Percentiles rank a stretch among this genome's conserved stretches.
phyloP scores from a whole-genome alignment of 345 rosid species.

The Barbarea vulgaris region DNA sequence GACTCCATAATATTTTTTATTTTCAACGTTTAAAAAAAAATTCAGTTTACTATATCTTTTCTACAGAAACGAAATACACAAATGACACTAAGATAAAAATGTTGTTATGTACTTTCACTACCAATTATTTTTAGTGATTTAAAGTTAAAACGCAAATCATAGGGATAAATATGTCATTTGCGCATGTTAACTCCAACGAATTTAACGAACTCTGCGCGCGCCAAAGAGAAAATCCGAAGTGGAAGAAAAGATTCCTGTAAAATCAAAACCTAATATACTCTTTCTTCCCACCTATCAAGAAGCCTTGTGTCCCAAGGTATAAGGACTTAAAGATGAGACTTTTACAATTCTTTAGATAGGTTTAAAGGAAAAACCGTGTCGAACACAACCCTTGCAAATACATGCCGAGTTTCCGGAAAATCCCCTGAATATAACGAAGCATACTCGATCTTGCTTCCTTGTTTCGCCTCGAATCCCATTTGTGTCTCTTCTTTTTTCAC shows the following conservation, averaged over 20 bases:
- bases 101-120: not conserved
- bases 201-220: slow-evolving; percentile 19
- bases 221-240: not conserved
- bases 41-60: not conserved
- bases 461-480: slow-evolving; percentile 50
- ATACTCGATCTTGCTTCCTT: slow-evolving; percentile 63
- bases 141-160: not conserved
- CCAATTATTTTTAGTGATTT: not conserved
- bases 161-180: slow-evolving; percentile 6
- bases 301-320: slow-evolving; percentile 8
- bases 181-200: not conserved
- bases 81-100: not conserved
- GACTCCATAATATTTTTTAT: not conserved
- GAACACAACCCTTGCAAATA: slow-evolving; percentile 82
- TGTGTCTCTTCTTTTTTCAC: slow-evolving; percentile 45
- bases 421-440: slow-evolving; percentile 56
- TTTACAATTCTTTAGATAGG: slow-evolving; percentile 9
- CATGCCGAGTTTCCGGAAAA: slow-evolving; percentile 58
- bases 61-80: not conserved
- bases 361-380: slow-evolving; percentile 73
- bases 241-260: not conserved
- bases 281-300: not conserved
- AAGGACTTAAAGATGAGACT: not conserved
- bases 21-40: too few species aligned
- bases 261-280: not conserved